phyloP scores from a whole-genome alignment of 768 basidiomycete species.

The Nidula microcarpa region DNA sequence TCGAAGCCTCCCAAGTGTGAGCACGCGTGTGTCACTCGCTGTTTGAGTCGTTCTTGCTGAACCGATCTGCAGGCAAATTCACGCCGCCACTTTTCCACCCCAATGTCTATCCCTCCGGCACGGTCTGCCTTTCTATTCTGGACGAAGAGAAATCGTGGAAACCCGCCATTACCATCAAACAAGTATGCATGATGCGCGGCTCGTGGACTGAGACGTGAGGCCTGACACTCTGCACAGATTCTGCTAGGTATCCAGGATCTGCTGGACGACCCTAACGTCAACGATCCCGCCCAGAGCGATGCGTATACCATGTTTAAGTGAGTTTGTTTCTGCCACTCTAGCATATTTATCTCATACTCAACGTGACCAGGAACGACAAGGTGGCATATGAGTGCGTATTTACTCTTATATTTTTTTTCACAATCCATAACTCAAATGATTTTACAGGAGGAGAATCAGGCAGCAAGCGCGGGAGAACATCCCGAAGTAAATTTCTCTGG shows the following conservation, averaged over 20 bases:
- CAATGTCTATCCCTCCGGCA: slow-evolving; percentile 98
- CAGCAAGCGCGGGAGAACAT: slow-evolving; percentile 88
- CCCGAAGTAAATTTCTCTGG: slow-evolving; percentile 83
- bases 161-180: slow-evolving; percentile 98
- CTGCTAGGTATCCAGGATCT: slow-evolving; percentile 94
- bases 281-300: slow-evolving; percentile 97
- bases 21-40: slow-evolving; percentile 8
- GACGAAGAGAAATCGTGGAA: slow-evolving; percentile 99
- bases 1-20: slow-evolving; percentile 92
- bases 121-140: slow-evolving; percentile 94
- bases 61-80: slow-evolving; percentile 80
- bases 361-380: slow-evolving; percentile 81
- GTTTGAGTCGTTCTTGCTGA: background rate
- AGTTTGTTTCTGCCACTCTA: slow-evolving; percentile 23
- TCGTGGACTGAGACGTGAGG: background rate
- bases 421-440: slow-evolving; percentile 3
- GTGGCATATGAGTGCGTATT: slow-evolving; percentile 81
- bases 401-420: background rate
- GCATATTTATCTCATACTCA: slow-evolving; percentile 7
- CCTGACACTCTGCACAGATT: slow-evolving; percentile 53
- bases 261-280: slow-evolving; percentile 92
- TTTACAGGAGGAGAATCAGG: slow-evolving; percentile 69
- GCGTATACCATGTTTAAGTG: slow-evolving; percentile 99
- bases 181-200: slow-evolving; percentile 44
- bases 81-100: slow-evolving; percentile 94